Evolutionary conservation across 768 basidiomycete species (phyloP).

Genomic region (Xerocomus brunneocitrinus): DNA sequence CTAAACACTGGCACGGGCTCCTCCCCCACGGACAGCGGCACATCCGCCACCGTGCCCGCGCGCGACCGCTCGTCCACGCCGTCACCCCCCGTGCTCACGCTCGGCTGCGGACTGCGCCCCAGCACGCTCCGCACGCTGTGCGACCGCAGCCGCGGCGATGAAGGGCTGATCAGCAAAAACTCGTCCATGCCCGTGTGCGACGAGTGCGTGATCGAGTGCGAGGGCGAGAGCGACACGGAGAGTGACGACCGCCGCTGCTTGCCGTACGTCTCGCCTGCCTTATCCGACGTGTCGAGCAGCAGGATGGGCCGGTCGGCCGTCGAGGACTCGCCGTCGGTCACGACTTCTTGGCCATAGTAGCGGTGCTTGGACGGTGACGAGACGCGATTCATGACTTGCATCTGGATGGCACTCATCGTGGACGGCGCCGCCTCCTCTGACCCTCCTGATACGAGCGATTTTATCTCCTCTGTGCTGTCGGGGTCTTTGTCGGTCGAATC

Average conservation of each 20-base stretch:
- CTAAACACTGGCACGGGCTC: slow-evolving; percentile 5
- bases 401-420: slow-evolving; percentile 4
- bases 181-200: slow-evolving; percentile 20
- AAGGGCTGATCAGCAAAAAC: slow-evolving; percentile 14
- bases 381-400: slow-evolving; percentile 18
- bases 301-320: background rate
- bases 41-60: background rate
- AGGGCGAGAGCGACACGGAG: slow-evolving; percentile 10
- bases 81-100: background rate
- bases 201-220: slow-evolving; percentile 15
- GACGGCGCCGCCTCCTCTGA: background rate
- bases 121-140: slow-evolving; percentile 6
- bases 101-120: slow-evolving; percentile 4
- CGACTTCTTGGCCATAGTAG: slow-evolving; percentile 15
- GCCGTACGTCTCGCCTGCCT: background rate
- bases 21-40: background rate
- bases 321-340: slow-evolving; percentile 1
- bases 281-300: background rate
- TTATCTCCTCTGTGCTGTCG: background rate
- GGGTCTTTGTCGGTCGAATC: slow-evolving; percentile 5
- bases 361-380: slow-evolving; percentile 17
- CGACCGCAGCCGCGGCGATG: slow-evolving; percentile 1
- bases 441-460: slow-evolving; percentile 3
- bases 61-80: background rate
- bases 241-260: slow-evolving; percentile 11